Base-by-base conservation (phyloP, 768 basidiomycete species). In the Mycena floridula region DNA sequence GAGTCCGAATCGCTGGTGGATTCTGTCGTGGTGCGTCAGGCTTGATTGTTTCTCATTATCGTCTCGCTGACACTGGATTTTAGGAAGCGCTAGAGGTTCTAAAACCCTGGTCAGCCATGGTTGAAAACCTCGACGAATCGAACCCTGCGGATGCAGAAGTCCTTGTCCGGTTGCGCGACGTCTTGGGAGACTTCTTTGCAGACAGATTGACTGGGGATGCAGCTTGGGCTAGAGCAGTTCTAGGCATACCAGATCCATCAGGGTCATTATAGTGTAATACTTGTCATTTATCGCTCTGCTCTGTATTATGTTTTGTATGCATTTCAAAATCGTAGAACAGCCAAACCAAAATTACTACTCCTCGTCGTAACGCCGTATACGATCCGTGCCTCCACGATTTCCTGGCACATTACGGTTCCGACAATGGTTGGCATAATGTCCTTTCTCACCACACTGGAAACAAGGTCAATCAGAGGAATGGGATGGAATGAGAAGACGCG, bases 361-460 rank as follows among this genome's bases (percentile, higher is more conserved):
- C n/a, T n/a, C n/a, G n/a, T n/a, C n/a, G n/a, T n/a, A n/a, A n/a
- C n/a, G n/a, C n/a, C n/a, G n/a, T n/a, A n/a, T n/a, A n/a, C 74
- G 73, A 52, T 89, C 88, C 38, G 81, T 65, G 7, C 92, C 92
- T 45, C 92, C 92, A 40, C 92, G 76, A 59, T 89, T 91, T 11
- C 92, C 92, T 22, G 92, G 92, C 20, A 91, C 85, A 59, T 92
- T 93, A 45, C 87, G 70, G 61, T 93, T 93, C 32, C 85, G 79
- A 63, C 94, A 96, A 54, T 89, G 82, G 59, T 96, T 95, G 16
- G 94, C 94, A 58, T 95, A 95, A 59, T 98, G 95, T 1, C 95
- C 95, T 53, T 86, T 85, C 61, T 90, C 83, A 27, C 89, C 89
- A 56, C 93, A 96, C 84, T 91, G 50, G 5, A 52, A 45, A 40